Evolutionary conservation across 129 eudicot species (phyloP).

Genomic region (Centrapalus pauciflorus): DNA sequence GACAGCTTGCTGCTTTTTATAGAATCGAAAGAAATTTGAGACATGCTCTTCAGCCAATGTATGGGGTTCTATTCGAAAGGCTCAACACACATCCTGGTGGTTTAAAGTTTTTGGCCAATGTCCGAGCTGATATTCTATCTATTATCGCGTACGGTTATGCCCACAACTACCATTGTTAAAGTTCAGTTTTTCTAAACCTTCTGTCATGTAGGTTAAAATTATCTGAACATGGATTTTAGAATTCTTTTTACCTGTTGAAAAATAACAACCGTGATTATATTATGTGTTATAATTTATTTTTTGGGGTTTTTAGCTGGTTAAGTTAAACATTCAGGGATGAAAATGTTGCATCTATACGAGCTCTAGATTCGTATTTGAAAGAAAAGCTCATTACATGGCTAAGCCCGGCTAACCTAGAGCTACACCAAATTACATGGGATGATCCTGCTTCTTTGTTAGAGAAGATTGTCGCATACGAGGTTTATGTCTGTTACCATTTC

Average conservation of each 20-base stretch:
- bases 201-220: neutral
- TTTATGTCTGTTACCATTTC: conserved; percentile 10
- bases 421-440: conserved; percentile 88
- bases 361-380: conserved; percentile 82
- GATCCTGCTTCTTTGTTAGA: conserved; percentile 97
- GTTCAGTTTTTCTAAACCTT: neutral
- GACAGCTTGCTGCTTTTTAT: conserved; percentile 60
- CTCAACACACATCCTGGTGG: conserved; percentile 95
- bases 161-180: conserved; percentile 12
- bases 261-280: neutral
- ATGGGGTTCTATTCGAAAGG: conserved; percentile 80
- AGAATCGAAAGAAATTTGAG: conserved; percentile 83
- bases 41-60: conserved; percentile 81
- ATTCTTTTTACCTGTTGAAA: neutral
- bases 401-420: conserved; percentile 94
- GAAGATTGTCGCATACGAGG: conserved; percentile 95
- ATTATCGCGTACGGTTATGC: conserved; percentile 81
- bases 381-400: conserved; percentile 96
- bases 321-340: conserved; percentile 54
- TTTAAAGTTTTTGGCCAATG: conserved; percentile 63
- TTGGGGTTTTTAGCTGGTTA: conserved; percentile 7
- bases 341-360: conserved; percentile 71
- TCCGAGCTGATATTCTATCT: conserved; percentile 81
- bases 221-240: neutral
- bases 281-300: neutral